These are phyloP conservation scores for Cordyceps tenuipes DNA, from an alignment of 2,329 filamentous ascomycete species.

Conservation along the genomic window DNA sequence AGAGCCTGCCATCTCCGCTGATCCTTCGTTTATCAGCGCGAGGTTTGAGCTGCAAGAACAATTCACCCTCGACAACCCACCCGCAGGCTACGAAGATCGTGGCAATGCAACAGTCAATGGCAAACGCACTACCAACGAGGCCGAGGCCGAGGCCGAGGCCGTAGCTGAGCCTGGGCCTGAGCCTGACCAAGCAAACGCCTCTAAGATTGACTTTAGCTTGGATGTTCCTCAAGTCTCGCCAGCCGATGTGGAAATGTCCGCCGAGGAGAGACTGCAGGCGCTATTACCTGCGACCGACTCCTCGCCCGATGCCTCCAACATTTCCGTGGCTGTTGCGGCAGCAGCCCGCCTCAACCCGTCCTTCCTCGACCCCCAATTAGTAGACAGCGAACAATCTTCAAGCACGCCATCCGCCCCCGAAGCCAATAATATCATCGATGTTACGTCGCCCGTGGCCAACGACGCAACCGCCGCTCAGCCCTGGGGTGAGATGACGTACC, in stretches of 20 bases:
- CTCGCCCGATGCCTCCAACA: constrained; percentile 37
- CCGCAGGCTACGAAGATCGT: constrained; percentile 38
- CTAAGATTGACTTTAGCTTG: constrained; percentile 7
- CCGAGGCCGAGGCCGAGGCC: constrained; percentile 6
- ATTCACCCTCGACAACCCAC: constrained; percentile 49
- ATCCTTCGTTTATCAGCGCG: constrained; percentile 22
- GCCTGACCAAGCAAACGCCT: constrained; percentile 14
- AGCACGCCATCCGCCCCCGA: constrained; percentile 23
- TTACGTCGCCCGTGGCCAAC: constrained; percentile 17
- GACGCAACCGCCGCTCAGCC: constrained; percentile 30
- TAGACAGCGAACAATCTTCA: constrained; percentile 23
- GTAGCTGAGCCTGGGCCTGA: neutral
- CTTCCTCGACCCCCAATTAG: constrained; percentile 45
- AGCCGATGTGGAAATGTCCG: constrained; percentile 29
- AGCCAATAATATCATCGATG: constrained; percentile 17
- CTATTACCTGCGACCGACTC: constrained; percentile 30
- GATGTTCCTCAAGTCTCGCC: constrained; percentile 18
- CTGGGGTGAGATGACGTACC: constrained; percentile 47
- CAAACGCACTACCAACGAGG: neutral
- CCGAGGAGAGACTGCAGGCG: constrained; percentile 44
- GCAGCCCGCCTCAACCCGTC: constrained; percentile 46
- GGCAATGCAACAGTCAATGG: constrained; percentile 6
- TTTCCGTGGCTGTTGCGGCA: constrained; percentile 49
- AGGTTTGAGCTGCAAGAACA: constrained; percentile 50
- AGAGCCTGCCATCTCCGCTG: constrained; percentile 22